Conservation (phyloP, 257 asterid genomes). For the Plantago ovata region DNA sequence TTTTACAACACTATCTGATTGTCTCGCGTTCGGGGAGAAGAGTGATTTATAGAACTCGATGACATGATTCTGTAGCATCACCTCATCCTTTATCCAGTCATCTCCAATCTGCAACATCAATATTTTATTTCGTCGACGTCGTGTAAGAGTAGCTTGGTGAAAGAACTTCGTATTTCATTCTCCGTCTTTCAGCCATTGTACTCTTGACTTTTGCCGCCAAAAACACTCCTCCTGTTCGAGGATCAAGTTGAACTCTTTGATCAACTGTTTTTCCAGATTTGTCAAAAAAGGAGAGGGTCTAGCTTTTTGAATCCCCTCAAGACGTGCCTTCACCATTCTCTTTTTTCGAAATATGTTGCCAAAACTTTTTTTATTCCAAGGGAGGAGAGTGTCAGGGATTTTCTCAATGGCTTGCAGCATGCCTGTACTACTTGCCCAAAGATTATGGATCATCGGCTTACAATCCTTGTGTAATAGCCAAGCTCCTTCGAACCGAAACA, state of each 20-base stretch:
- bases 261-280: not conserved
- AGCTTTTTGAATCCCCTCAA: not conserved
- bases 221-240: not conserved
- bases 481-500: not conserved
- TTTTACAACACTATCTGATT: no score
- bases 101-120: not conserved
- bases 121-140: not conserved
- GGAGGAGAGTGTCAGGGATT: not conserved
- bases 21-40: no score
- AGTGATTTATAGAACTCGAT: no score
- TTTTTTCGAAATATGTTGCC: not conserved
- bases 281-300: no score
- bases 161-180: not conserved
- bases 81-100: not conserved
- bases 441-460: not conserved
- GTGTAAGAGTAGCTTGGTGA: not conserved
- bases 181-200: not conserved
- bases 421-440: not conserved
- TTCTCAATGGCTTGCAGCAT: not conserved
- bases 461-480: not conserved
- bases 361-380: not conserved
- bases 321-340: not conserved
- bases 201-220: not conserved
- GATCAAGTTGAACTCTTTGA: not conserved
- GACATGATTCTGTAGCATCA: not conserved